These are phyloP conservation scores for Paramecium biaurelia DNA, from an alignment of 73 alveolate species.

Conservation along the genomic window DNA sequence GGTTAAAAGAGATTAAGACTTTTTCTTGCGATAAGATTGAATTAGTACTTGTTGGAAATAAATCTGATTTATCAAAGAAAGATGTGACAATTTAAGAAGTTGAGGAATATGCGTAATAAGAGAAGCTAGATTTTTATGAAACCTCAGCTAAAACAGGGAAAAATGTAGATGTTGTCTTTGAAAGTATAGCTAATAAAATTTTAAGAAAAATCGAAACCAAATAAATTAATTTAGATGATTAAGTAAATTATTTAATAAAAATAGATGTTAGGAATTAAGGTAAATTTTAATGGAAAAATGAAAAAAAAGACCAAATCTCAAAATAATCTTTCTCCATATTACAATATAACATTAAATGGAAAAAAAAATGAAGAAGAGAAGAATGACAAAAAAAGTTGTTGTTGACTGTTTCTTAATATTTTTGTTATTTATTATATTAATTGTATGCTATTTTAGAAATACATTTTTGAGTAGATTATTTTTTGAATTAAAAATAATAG, in stretches of 20 bases:
- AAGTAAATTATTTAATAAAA: neutral
- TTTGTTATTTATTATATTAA: neutral
- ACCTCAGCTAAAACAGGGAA: slow-evolving; percentile 81
- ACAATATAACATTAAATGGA: neutral
- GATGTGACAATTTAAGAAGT: slow-evolving; percentile 81
- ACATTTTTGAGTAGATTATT: neutral
- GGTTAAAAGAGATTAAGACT: slow-evolving; percentile 72
- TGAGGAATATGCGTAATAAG: slow-evolving; percentile 73
- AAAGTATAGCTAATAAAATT: neutral
- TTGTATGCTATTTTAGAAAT: neutral
- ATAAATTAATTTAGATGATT: slow-evolving; percentile 30
- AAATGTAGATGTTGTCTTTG: slow-evolving; percentile 72
- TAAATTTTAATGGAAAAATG: neutral
- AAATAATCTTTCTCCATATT: neutral
- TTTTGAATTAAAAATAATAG: neutral
- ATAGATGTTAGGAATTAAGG: slow-evolving; percentile 28
- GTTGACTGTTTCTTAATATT: neutral
- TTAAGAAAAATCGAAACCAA: slow-evolving; percentile 20
- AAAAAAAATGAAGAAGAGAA: neutral
- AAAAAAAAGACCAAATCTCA: neutral
- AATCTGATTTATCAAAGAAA: slow-evolving; percentile 71
- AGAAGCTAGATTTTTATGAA: slow-evolving; percentile 73
- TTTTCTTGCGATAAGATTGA: slow-evolving; percentile 70
- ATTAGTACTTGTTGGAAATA: slow-evolving; percentile 78
- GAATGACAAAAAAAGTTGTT: neutral